These are phyloP conservation scores for Phaeoacremonium minimum DNA, from an alignment of 2,329 filamentous ascomycete genomes.

Conservation along the genomic window DNA sequence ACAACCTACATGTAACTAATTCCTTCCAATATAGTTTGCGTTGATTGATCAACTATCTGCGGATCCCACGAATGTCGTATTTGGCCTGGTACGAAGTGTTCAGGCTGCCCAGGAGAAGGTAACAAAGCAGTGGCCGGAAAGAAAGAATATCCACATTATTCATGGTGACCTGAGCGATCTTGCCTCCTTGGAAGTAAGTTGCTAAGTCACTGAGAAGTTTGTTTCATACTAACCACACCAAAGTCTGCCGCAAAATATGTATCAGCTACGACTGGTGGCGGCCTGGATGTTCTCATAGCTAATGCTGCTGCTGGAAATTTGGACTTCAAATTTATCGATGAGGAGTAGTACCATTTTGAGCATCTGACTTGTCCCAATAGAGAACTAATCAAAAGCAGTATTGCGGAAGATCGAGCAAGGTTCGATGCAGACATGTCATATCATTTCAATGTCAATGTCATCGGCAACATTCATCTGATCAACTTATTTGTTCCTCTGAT, in stretches of 20 bases:
- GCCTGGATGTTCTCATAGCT: not conserved
- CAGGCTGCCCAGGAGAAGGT: not conserved
- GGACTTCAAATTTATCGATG: too few species aligned
- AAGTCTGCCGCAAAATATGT: not conserved
- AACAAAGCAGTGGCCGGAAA: not conserved
- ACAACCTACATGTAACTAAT: not conserved
- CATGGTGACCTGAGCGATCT: not conserved
- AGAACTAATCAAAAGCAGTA: too few species aligned
- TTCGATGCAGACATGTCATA: too few species aligned
- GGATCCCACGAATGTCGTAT: not conserved
- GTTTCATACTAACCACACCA: not conserved
- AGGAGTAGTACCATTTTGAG: too few species aligned
- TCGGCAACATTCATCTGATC: conserved; percentile 44
- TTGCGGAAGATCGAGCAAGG: too few species aligned
- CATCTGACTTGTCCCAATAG: too few species aligned
- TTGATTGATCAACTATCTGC: not conserved
- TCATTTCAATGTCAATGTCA: conserved; percentile 39
- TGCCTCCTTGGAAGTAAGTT: not conserved
- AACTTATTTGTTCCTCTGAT: conserved; percentile 46
- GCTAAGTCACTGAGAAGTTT: not conserved
- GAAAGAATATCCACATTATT: not conserved
- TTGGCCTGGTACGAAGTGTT: not conserved
- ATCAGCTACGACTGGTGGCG: not conserved
- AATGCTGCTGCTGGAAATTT: not conserved
- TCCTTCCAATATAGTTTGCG: not conserved